Evolutionary conservation across 257 asterid species (phyloP), one percentile per base, ranked within the genome.

Genomic region (Scutellaria galericulata): DNA sequence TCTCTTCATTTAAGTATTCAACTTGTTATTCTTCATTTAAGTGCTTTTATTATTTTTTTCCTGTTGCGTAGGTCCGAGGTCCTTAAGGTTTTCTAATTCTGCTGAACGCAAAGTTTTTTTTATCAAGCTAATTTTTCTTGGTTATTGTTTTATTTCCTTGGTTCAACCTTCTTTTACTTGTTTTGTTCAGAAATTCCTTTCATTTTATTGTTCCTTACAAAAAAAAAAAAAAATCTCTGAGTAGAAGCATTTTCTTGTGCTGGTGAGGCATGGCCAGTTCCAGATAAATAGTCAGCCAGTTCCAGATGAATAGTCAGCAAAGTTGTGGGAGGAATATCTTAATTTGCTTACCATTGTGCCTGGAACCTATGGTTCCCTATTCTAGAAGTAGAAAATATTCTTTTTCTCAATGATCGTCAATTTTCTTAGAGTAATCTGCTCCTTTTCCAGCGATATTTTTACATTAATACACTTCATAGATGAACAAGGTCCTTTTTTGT

Each of bases 1-100:
- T 77, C 53, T 59, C 72, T 56, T 56, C 15, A 58, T 78, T 69
- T 15, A 39, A 68, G 39, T 54, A 54, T 64, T 71, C 15, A 55
- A 39, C 76, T 71, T 24, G 9, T 40, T 52, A 48, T 44, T 72
- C 46, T 73, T 52, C 31, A 9, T 9, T 51, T 54, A 45, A 44
- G 51, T 60, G 61, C 4, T 45, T 54, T n/a, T 66, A 47, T 20
- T 4, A 27, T 12, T 22, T 15, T 24, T 61, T 56, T 69, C 11
- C 12, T 66, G 54, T 66, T 63, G 42, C 9, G 39, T 51, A 40
- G 47, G 10, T 44, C 37, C 4, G 5, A 31, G 37, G 37, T 31
- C 37, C 37, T 53, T 42, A 48, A 60, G 6, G 60, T 52, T 66
- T 60, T 41, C 5, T 14, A 62, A 8, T 59, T 59, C 11, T 22